phyloP scores from a whole-genome alignment of 2,329 filamentous ascomycete species.

The Orbilia javanica region DNA sequence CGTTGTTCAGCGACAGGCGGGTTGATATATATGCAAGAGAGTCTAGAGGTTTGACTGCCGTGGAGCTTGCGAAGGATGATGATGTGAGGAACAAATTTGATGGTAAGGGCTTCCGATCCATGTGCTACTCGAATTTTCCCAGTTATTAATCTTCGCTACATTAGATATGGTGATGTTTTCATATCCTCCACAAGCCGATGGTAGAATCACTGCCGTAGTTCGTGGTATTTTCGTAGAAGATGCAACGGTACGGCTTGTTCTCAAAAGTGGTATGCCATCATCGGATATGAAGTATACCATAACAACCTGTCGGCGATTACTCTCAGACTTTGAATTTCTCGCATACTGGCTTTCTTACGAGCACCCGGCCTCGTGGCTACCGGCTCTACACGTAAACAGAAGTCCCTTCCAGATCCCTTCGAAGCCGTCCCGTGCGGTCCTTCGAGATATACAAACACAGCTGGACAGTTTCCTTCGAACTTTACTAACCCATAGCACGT shows the following conservation, averaged over 20 bases:
- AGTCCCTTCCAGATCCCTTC: conserved; percentile 94
- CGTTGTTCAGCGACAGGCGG: conserved; percentile 85
- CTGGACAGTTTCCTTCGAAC: conserved; percentile 90
- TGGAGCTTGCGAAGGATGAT: conserved; percentile 97
- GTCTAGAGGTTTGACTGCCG: conserved; percentile 87
- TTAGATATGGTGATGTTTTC: conserved; percentile 85
- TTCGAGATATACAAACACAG: conserved; percentile 87
- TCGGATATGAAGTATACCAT: conserved; percentile 82
- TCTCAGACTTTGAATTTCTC: conserved; percentile 91
- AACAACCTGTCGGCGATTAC: conserved; percentile 89
- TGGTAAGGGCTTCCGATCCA: conserved; percentile 59
- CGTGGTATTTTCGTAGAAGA: conserved; percentile 98
- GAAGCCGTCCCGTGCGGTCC: conserved; percentile 85
- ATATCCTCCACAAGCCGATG: conserved; percentile 77
- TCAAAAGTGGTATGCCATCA: conserved; percentile 93
- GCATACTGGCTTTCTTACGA: conserved; percentile 85
- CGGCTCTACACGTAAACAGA: conserved; percentile 79
- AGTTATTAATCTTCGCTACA: neutral
- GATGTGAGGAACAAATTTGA: conserved; percentile 97
- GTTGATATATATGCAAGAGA: conserved; percentile 89
- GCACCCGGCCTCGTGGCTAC: conserved; percentile 95
- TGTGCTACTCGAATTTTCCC: neutral
- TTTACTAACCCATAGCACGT: conserved; percentile 88
- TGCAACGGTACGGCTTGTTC: conserved; percentile 87
- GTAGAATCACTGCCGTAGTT: conserved; percentile 90